phyloP scores from a whole-genome alignment of 257 asterid genomes.

The Ehretia macrophylla region DNA sequence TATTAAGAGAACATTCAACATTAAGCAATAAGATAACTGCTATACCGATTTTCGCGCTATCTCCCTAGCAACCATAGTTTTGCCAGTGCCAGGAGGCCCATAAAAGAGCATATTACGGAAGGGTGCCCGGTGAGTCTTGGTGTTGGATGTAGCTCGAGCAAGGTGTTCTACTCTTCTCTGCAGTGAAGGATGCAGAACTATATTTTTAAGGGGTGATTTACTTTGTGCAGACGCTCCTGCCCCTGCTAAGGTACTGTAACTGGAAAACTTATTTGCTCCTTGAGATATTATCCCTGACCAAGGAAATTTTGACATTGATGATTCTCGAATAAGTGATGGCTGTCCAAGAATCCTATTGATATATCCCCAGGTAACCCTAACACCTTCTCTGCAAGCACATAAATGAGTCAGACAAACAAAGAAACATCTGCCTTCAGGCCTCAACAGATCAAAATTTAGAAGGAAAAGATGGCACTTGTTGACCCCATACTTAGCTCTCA shows the following conservation, averaged over 20 bases:
- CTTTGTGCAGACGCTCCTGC: slow-evolving; percentile 36
- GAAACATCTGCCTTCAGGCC: not conserved
- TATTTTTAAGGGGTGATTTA: slow-evolving; percentile 60
- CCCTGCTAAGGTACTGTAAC: slow-evolving; percentile 45
- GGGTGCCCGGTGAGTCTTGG: slow-evolving; percentile 91
- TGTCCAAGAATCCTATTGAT: slow-evolving; percentile 93
- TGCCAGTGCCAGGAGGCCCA: slow-evolving; percentile 99
- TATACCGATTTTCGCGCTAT: slow-evolving; percentile 95
- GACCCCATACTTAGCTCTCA: no score
- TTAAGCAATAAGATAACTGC: no score
- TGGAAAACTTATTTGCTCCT: slow-evolving; percentile 46
- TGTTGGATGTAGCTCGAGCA: slow-evolving; percentile 94
- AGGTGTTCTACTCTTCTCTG: slow-evolving; percentile 87
- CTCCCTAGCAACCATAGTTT: slow-evolving; percentile 98
- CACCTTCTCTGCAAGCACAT: slow-evolving; percentile 75
- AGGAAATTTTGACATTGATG: slow-evolving; percentile 84
- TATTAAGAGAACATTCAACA: no score
- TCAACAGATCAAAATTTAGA: no score
- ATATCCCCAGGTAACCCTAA: slow-evolving; percentile 92
- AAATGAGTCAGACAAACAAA: slow-evolving; percentile 2
- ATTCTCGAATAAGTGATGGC: slow-evolving; percentile 97
- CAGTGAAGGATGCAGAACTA: slow-evolving; percentile 81
- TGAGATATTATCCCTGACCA: slow-evolving; percentile 77
- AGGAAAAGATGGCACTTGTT: no score
- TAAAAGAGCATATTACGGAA: slow-evolving; percentile 96